phyloP scores from a whole-genome alignment of 495 filamentous ascomycete genomes.

The Hyaloscypha variabilis region DNA sequence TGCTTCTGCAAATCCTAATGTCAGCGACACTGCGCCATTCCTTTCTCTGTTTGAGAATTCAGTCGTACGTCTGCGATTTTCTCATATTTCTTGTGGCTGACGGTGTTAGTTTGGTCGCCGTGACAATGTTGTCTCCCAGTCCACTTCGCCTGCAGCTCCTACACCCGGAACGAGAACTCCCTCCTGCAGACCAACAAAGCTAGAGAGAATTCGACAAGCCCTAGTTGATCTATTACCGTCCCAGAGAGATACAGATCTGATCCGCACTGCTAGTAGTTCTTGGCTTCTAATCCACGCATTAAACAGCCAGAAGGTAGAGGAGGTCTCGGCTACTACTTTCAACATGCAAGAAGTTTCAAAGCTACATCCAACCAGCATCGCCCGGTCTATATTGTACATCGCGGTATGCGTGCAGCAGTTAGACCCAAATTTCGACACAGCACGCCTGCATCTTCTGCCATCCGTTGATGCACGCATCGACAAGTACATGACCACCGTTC shows the following conservation, averaged over 20 bases:
- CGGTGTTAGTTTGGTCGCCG: conserved; percentile 29
- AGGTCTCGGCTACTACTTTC: conserved; percentile 30
- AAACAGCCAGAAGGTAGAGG: conserved; percentile 32
- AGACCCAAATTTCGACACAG: conserved; percentile 31
- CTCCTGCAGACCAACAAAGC: conserved; percentile 30
- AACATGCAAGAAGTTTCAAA: conserved; percentile 36
- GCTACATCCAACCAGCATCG: conserved; percentile 47
- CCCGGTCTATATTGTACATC: conserved; percentile 49
- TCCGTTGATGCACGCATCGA: conserved; percentile 35
- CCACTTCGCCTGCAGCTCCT: conserved; percentile 18
- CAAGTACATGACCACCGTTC: conserved; percentile 40
- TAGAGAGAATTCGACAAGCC: conserved; percentile 36
- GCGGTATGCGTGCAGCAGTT: conserved; percentile 51
- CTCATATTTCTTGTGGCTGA: conserved; percentile 19
- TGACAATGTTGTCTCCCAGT: conserved; percentile 27
- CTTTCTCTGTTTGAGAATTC: conserved; percentile 31
- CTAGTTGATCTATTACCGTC: conserved; percentile 39
- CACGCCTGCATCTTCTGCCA: conserved; percentile 34
- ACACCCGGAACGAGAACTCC: conserved; percentile 26
- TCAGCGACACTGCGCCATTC: conserved; percentile 24
- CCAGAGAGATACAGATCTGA: conserved; percentile 40
- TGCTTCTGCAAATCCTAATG: conserved; percentile 22
- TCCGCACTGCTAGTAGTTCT: conserved; percentile 33
- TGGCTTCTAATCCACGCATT: conserved; percentile 37
- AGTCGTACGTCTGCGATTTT: conserved; percentile 17